Evolutionary conservation across 139 green algal genomes (phyloP), one percentile per base, ranked within the genome.

Genomic region (Tetradesmus obliquus): DNA sequence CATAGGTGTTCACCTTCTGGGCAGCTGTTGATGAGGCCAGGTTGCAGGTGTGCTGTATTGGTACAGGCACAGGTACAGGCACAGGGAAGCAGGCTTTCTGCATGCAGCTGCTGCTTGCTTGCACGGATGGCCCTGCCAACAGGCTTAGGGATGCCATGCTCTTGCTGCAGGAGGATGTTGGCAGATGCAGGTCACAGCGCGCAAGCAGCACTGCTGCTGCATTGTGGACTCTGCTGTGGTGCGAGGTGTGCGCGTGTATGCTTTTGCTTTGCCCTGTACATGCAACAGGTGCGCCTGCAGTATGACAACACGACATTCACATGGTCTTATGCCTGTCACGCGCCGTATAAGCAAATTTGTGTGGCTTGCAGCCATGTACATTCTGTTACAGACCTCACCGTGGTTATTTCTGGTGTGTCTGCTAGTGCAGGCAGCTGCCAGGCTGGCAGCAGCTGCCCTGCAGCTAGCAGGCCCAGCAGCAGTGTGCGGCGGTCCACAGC

Each of bases 401-500:
- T 88, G 10, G 57, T 55, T 8, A 88, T 79, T 6, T 32, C 55
- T 9, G 54, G n/a, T 8, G 60, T 13, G 3, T 53, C 84, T 58
- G 82, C 82, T 12, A 24, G n/a, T 87, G 84, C 84, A 32, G 19
- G 58, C 20, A 58, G 53, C 22, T 13, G 3, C 12, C 53, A 19
- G 54, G 12, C 20, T 12, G 71, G 58, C 84, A 88, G 58, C 8
- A 88, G 24, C n/a, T 80, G 84, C 10, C 15, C 51, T 79, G 84
- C 57, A 13, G 84, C 58, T 15, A 88, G n/a, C 24, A 88, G 60
- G 3, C 60, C 60, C 58, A 88, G 57, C 84, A 88, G 58, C 84
- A 88, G n/a, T 4, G 84, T 24, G 17, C 84, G 84, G n/a, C 84
- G 57, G 58, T 88, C 58, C 84, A 79, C 3, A 19, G 13, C 8